A percentile compares a stretch with the other conserved stretches of the same genome.
These are phyloP conservation scores for Parachlorella kessleri DNA, from an alignment of 139 green algal genomes.

Conservation along the genomic window DNA sequence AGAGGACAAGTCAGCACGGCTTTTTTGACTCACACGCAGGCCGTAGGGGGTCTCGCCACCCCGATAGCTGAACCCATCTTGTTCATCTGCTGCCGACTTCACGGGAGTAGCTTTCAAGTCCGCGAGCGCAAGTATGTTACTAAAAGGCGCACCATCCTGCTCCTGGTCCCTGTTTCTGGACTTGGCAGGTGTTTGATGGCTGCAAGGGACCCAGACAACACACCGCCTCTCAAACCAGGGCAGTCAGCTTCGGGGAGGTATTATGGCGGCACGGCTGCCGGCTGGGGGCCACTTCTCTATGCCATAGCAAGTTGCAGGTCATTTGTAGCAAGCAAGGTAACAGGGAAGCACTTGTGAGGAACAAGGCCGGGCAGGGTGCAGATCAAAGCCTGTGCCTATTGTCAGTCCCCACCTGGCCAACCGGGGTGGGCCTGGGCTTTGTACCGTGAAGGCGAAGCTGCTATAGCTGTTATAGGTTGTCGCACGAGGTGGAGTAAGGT, in stretches of 20 bases:
- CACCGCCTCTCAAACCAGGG: no score
- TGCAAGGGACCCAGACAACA: no score
- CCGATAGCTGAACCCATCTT: background rate
- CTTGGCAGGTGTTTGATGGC: background rate
- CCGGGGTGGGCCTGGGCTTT: background rate
- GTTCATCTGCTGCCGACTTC: background rate
- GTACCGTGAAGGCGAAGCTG: conserved; percentile 9
- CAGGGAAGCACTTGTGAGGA: no score
- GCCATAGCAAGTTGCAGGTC: background rate
- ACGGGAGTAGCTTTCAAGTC: background rate
- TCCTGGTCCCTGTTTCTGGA: background rate
- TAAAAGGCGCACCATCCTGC: background rate
- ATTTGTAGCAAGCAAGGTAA: background rate
- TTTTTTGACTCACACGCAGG: background rate
- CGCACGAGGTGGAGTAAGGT: conserved; percentile 5
- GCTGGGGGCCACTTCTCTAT: no score
- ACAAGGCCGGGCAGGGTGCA: no score
- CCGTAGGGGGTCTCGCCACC: background rate
- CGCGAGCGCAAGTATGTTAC: background rate
- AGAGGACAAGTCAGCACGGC: no score
- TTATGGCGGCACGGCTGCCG: no score
- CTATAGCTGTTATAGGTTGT: conserved; percentile 18
- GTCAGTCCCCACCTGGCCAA: background rate
- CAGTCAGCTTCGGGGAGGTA: no score
- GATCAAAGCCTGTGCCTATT: no score